Evolutionary conservation across 257 asterid genomes (phyloP).

Genomic region (Ilex asprella): DNA sequence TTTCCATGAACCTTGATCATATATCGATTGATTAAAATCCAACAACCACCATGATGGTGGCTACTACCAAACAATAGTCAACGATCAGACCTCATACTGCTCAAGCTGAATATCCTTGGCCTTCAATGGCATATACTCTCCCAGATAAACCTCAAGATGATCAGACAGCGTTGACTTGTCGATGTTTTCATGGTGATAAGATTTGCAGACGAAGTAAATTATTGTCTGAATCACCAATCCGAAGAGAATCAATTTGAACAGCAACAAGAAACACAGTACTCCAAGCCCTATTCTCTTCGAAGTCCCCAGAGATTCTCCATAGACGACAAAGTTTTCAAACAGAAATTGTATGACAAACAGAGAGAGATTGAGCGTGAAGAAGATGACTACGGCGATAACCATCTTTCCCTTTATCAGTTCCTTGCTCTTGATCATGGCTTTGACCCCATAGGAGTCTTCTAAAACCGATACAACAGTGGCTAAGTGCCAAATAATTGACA

Average conservation of each 20-base stretch:
- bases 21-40: too few species aligned
- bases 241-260: slow-evolving; percentile 29
- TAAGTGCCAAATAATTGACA: slow-evolving; percentile 50
- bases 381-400: slow-evolving; percentile 23
- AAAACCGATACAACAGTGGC: slow-evolving; percentile 59
- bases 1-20: too few species aligned
- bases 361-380: slow-evolving; percentile 25
- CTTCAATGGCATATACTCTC: slow-evolving; percentile 57
- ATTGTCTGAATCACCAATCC: slow-evolving; percentile 53
- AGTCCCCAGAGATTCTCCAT: background rate
- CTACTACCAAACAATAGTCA: background rate
- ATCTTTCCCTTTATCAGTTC: slow-evolving; percentile 50
- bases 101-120: slow-evolving; percentile 50
- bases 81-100: slow-evolving; percentile 25
- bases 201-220: slow-evolving; percentile 61
- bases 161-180: slow-evolving; percentile 58
- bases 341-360: slow-evolving; percentile 13
- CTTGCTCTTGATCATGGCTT: slow-evolving; percentile 48
- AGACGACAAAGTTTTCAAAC: slow-evolving; percentile 22
- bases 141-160: slow-evolving; percentile 64
- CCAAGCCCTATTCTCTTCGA: slow-evolving; percentile 30
- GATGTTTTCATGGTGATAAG: slow-evolving; percentile 55
- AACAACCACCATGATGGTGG: too few species aligned
- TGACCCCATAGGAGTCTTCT: slow-evolving; percentile 48
- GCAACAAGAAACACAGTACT: slow-evolving; percentile 25